Evolutionary conservation across 2,329 filamentous ascomycete species (phyloP).

Genomic region (Colletotrichum cuscutae): DNA sequence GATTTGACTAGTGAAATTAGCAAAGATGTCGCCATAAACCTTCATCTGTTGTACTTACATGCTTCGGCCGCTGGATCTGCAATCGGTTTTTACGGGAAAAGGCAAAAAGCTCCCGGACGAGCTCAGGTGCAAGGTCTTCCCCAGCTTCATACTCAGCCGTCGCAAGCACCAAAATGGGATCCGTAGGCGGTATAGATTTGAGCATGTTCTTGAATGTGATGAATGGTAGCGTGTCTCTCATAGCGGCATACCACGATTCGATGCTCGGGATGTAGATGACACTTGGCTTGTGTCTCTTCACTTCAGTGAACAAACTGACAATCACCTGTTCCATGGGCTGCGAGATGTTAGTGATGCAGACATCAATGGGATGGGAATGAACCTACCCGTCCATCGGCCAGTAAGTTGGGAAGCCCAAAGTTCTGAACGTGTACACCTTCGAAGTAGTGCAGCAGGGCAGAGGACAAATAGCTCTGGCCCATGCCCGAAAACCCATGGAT

Average conservation of each 20-base stretch:
- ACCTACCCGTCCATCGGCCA: conserved; percentile 82
- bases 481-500: conserved; percentile 87
- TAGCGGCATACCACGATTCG: conserved; percentile 82
- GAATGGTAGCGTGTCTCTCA: conserved; percentile 73
- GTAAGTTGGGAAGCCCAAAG: conserved; percentile 88
- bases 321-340: conserved; percentile 86
- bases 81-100: conserved; percentile 84
- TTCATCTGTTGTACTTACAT: conserved; percentile 53
- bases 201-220: conserved; percentile 87
- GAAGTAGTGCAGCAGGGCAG: conserved; percentile 87
- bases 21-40: neutral
- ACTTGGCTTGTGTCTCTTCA: conserved; percentile 93
- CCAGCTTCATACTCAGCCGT: conserved; percentile 73
- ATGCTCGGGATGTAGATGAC: conserved; percentile 95
- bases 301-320: conserved; percentile 90
- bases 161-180: conserved; percentile 89
- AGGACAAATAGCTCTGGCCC: conserved; percentile 91
- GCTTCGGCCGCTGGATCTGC: conserved; percentile 73
- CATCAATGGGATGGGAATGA: neutral
- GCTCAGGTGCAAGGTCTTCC: conserved; percentile 67
- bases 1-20: conserved; percentile 60
- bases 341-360: conserved; percentile 23
- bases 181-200: conserved; percentile 85
- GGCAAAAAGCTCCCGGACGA: conserved; percentile 85
- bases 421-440: conserved; percentile 95